phyloP scores from a whole-genome alignment of 2,329 filamentous ascomycete genomes.

The Colletotrichum sp. region DNA sequence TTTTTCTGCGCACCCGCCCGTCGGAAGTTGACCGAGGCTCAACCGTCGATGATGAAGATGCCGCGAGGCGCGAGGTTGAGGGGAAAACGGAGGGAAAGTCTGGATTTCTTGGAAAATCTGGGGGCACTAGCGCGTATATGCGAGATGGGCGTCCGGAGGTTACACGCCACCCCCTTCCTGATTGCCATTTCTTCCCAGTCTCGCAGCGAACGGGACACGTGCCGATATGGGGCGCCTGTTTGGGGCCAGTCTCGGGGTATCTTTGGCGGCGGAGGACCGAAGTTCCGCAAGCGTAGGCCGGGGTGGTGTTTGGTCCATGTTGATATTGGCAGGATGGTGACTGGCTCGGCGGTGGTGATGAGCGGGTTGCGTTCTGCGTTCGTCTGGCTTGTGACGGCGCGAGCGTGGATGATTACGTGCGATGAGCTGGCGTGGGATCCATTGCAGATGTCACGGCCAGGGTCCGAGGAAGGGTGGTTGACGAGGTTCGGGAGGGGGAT shows the following conservation, averaged over 20 bases:
- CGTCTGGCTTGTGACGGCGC: neutral
- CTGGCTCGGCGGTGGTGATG: neutral
- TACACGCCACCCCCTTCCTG: neutral
- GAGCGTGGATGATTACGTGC: neutral
- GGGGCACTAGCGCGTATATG: constrained; percentile 10
- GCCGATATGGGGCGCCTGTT: neutral
- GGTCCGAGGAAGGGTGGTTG: neutral
- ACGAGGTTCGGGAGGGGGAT: neutral
- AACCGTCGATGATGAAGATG: neutral
- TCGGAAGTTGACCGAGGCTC: neutral
- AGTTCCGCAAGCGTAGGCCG: neutral
- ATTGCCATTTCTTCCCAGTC: neutral
- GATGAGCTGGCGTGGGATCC: neutral
- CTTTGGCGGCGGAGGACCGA: neutral
- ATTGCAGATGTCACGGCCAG: neutral
- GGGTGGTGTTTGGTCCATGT: neutral
- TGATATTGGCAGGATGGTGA: too few relatives aligned
- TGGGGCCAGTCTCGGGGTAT: neutral
- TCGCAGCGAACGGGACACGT: neutral
- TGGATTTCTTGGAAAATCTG: constrained; percentile 4
- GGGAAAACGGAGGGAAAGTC: neutral
- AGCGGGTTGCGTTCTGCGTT: too few relatives aligned
- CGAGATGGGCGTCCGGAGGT: constrained; percentile 15
- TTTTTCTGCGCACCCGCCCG: neutral
- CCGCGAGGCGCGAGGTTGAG: neutral